phyloP scores from a whole-genome alignment of 169 alveolate genomes.

The Babesia bovis region DNA sequence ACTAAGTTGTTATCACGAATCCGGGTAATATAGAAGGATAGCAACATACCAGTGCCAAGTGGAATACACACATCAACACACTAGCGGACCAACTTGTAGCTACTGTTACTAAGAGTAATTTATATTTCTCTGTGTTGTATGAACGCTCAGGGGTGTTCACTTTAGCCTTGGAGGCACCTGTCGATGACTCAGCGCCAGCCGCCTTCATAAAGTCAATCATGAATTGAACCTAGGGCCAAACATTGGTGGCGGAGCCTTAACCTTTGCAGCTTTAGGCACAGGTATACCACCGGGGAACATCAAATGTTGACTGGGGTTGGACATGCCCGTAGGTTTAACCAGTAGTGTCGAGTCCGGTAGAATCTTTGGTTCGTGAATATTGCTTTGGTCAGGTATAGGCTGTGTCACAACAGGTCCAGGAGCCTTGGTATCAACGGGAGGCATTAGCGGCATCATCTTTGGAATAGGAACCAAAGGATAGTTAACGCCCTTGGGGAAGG shows the following conservation, averaged over 20 bases:
- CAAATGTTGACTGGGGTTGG: neutral
- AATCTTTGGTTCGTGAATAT: too few species aligned
- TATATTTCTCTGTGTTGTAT: slow-evolving; percentile 9
- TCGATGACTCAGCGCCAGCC: neutral
- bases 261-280: neutral
- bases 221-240: neutral
- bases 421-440: too few species aligned
- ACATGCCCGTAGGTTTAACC: neutral
- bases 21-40: neutral
- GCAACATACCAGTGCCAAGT: slow-evolving; percentile 41
- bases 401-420: too few species aligned
- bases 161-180: neutral
- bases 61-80: slow-evolving; percentile 21
- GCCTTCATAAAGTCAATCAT: slow-evolving; percentile 4
- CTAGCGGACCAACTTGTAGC: slow-evolving; percentile 37
- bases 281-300: neutral
- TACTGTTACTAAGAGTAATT: neutral
- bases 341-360: neutral
- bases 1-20: neutral
- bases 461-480: slow-evolving; percentile 27
- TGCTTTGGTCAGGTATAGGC: too few species aligned
- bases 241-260: slow-evolving; percentile 30
- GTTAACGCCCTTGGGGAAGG: slow-evolving; percentile 25
- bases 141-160: neutral
- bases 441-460: neutral